phyloP scores from a whole-genome alignment of 2,329 filamentous ascomycete species.

The Fusarium sp. region DNA sequence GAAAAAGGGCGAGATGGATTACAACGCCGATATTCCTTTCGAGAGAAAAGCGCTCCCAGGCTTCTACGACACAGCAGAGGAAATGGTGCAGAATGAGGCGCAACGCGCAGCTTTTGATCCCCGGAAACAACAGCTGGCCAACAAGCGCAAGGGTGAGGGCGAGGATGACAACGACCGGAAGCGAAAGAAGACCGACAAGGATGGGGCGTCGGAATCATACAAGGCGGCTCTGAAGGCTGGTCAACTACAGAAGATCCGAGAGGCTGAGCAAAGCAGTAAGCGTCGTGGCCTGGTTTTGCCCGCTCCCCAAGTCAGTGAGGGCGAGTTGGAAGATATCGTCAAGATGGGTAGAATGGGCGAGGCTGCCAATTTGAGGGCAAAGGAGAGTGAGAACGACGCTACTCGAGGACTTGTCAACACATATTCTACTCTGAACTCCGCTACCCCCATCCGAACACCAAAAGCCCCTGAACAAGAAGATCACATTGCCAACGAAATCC shows the following conservation, averaged over 20 bases:
- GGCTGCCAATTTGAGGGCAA: conserved; percentile 78
- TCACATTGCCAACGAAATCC: conserved; percentile 94
- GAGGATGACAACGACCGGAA: conserved; percentile 85
- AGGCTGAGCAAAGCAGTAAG: conserved; percentile 97
- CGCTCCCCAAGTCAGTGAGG: conserved; percentile 89
- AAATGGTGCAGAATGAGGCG: conserved; percentile 81
- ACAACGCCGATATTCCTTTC: conserved; percentile 98
- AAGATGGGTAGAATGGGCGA: conserved; percentile 98
- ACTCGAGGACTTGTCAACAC: conserved; percentile 88
- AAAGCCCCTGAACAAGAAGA: conserved; percentile 92
- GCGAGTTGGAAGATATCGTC: conserved; percentile 95
- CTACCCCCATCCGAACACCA: conserved; percentile 90
- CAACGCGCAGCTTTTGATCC: conserved; percentile 90
- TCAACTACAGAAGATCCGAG: conserved; percentile 91
- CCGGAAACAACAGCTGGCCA: conserved; percentile 86
- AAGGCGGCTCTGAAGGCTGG: conserved; percentile 92
- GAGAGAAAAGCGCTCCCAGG: conserved; percentile 89
- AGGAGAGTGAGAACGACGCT: conserved; percentile 82
- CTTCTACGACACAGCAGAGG: conserved; percentile 93
- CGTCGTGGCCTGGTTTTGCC: conserved; percentile 84
- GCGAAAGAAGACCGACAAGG: conserved; percentile 88
- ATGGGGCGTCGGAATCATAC: conserved; percentile 77
- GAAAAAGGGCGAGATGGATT: conserved; percentile 98
- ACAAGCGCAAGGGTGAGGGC: conserved; percentile 95
- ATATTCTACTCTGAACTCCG: conserved; percentile 82